phyloP scores from a whole-genome alignment of 768 basidiomycete genomes.

The Trametes cubensis region DNA sequence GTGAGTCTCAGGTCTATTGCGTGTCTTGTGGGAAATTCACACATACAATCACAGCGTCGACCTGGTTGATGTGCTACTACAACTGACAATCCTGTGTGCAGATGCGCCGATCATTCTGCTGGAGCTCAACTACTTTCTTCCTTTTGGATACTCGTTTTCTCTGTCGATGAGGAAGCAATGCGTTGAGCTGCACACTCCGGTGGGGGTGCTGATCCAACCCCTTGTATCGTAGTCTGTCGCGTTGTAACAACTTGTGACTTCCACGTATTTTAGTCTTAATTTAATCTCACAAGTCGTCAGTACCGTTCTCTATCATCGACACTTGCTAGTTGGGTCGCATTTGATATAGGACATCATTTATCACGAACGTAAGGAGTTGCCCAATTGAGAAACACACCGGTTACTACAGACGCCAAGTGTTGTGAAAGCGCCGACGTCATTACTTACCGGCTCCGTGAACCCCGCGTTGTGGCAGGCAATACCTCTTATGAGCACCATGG shows the following conservation, averaged over 20 bases:
- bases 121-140: constrained; percentile 11
- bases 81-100: constrained; percentile 7
- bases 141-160: neutral
- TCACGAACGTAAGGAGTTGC: neutral
- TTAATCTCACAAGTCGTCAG: no score
- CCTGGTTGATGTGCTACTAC: constrained; percentile 3
- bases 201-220: neutral
- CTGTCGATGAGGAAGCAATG: neutral
- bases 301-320: no score
- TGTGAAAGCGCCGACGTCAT: constrained; percentile 5
- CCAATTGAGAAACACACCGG: neutral
- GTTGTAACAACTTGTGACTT: neutral
- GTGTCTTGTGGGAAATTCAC: neutral
- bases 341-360: no score
- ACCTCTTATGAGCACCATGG: no score
- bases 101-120: neutral
- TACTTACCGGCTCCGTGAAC: neutral
- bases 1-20: neutral
- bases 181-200: constrained; percentile 2
- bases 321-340: no score
- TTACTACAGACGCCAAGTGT: no score
- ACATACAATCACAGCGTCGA: neutral
- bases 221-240: neutral
- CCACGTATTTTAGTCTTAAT: no score
- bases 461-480: no score